These are phyloP conservation scores for Coniella vitis DNA, from an alignment of 2,329 filamentous ascomycete genomes.

Conservation along the genomic window DNA sequence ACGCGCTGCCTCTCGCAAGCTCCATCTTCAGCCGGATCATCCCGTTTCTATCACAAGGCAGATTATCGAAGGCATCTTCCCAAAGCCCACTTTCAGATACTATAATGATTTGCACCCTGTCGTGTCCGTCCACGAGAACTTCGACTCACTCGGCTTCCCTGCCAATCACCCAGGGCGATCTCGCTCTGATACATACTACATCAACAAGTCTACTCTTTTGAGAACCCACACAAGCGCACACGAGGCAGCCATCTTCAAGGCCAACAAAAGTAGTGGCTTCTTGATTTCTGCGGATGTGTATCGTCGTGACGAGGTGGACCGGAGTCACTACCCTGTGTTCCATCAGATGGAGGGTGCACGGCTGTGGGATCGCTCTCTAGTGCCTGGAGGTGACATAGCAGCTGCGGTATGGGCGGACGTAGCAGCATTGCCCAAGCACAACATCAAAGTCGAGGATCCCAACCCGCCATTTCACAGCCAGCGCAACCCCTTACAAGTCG, in stretches of 20 bases:
- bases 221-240: slow-evolving; percentile 94
- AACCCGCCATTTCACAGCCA: slow-evolving; percentile 71
- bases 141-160: slow-evolving; percentile 93
- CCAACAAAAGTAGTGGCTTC: slow-evolving; percentile 69
- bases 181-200: slow-evolving; percentile 89
- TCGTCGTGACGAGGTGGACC: slow-evolving; percentile 87
- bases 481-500: slow-evolving; percentile 74
- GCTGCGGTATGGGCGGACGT: slow-evolving; percentile 65
- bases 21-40: slow-evolving; percentile 90
- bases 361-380: slow-evolving; percentile 71
- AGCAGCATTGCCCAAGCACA: slow-evolving; percentile 63
- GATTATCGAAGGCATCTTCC: slow-evolving; percentile 87
- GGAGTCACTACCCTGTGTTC: slow-evolving; percentile 92
- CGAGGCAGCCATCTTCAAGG: slow-evolving; percentile 73
- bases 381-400: slow-evolving; percentile 51
- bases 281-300: slow-evolving; percentile 94
- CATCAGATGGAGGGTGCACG: slow-evolving; percentile 97
- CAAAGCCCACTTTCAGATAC: slow-evolving; percentile 62
- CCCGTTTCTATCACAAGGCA: slow-evolving; percentile 85
- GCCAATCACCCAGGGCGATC: slow-evolving; percentile 80
- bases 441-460: slow-evolving; percentile 73
- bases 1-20: slow-evolving; percentile 62
- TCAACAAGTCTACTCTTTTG: slow-evolving; percentile 76
- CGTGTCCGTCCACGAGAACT: slow-evolving; percentile 81
- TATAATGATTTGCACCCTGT: slow-evolving; percentile 77